Conservation (phyloP, 768 basidiomycete genomes). For the Mycena amicta region DNA sequence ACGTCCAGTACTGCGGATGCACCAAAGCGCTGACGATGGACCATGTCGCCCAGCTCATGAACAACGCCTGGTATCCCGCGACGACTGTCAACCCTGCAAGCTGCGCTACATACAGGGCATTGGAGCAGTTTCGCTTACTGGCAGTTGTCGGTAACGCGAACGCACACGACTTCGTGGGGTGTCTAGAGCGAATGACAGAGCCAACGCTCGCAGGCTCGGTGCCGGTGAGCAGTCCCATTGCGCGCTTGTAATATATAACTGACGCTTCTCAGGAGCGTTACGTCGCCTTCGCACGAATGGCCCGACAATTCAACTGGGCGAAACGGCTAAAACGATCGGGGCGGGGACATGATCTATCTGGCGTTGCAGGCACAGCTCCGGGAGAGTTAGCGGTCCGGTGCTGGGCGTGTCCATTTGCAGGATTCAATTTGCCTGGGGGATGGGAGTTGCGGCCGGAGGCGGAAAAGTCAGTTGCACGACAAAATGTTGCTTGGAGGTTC, state of each 20-base stretch:
- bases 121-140: conserved; percentile 11
- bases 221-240: not conserved
- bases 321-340: conserved; percentile 1
- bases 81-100: not conserved
- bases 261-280: not conserved
- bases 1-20: not conserved
- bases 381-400: conserved; percentile 19
- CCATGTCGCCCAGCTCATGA: not conserved
- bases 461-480: conserved; percentile 4
- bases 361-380: conserved; percentile 1
- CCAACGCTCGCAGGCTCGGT: not conserved
- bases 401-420: conserved; percentile 21
- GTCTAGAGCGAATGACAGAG: not conserved
- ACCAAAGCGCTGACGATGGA: not conserved
- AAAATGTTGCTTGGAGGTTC: not conserved
- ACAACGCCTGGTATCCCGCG: not conserved
- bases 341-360: conserved; percentile 7
- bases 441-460: conserved; percentile 5
- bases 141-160: conserved; percentile 13
- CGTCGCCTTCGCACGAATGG: not conserved
- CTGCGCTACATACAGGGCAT: not conserved
- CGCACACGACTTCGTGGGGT: not conserved
- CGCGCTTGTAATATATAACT: not conserved
- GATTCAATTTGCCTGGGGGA: conserved; percentile 18
- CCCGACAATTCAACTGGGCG: not conserved